Evolutionary conservation across 306 rosid species (phyloP).

Genomic region (Mucuna pruriens): DNA sequence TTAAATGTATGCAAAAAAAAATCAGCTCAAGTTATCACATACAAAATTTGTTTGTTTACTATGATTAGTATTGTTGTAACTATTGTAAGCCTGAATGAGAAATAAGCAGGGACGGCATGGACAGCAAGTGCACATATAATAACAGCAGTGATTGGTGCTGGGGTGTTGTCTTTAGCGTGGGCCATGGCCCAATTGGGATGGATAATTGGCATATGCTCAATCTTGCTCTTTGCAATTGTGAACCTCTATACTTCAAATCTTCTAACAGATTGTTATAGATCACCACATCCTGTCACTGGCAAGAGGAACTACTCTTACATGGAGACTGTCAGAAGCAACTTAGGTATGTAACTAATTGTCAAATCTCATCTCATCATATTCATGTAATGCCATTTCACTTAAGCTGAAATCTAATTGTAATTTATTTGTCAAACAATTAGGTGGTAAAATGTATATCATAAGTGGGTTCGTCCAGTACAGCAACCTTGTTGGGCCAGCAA

Average conservation of each 20-base stretch:
- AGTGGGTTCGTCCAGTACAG: constrained; percentile 28
- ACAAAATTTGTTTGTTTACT: background rate
- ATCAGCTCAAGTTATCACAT: background rate
- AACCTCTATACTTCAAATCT: constrained; percentile 41
- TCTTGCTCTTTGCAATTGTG: background rate
- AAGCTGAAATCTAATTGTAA: background rate
- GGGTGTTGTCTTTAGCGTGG: background rate
- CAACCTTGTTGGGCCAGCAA: constrained; percentile 31
- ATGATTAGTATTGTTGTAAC: background rate
- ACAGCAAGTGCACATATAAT: constrained; percentile 17
- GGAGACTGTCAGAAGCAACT: constrained; percentile 35
- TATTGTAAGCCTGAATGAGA: background rate
- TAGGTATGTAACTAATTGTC: constrained; percentile 20
- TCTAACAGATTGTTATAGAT: constrained; percentile 44
- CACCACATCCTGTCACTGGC: constrained; percentile 42
- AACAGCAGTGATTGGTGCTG: background rate
- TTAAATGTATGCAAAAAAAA: no score
- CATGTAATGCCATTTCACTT: background rate
- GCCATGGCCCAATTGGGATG: constrained; percentile 45
- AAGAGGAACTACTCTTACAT: constrained; percentile 30
- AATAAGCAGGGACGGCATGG: constrained; percentile 33
- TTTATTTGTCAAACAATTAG: background rate
- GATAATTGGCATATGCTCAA: constrained; percentile 22
- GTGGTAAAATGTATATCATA: constrained; percentile 35
- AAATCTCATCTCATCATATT: background rate